Conservation (phyloP, 768 basidiomycete genomes). For the Xerocomellus chrysenteron region DNA sequence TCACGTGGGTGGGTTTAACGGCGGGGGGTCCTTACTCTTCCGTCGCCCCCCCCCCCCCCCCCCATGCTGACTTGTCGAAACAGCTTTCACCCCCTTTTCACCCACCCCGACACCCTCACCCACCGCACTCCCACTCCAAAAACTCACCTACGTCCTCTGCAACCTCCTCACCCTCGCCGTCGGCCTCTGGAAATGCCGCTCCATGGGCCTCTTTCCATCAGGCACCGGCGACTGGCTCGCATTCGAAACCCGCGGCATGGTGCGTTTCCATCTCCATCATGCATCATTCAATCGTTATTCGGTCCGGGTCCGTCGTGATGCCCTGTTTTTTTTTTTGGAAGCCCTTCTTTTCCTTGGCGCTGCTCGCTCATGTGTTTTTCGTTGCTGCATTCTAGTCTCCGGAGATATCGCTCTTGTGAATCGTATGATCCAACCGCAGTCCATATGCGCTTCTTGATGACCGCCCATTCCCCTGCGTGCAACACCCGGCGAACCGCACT, state of each 20-base stretch:
- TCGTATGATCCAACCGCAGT: background rate
- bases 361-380: background rate
- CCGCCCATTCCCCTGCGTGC: background rate
- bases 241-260: constrained; percentile 78
- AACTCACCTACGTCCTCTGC: constrained; percentile 67
- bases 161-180: constrained; percentile 78
- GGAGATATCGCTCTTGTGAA: constrained; percentile 42
- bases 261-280: constrained; percentile 27
- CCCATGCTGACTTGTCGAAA: background rate
- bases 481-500: background rate
- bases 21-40: too few relatives aligned
- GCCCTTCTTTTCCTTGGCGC: background rate
- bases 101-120: constrained; percentile 42
- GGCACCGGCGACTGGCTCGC: constrained; percentile 95
- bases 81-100: constrained; percentile 74
- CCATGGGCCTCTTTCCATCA: constrained; percentile 88
- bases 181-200: constrained; percentile 89
- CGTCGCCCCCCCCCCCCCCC: too few relatives aligned
- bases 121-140: constrained; percentile 64
- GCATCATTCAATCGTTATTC: too few relatives aligned
- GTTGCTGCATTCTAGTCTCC: constrained; percentile 34
- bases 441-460: background rate
- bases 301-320: background rate
- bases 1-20: too few relatives aligned
- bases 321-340: background rate